Percentiles rank a stretch among this genome's conserved stretches.
Conservation (phyloP, 2,329 filamentous ascomycete genomes). For the Lojkania enalia region DNA sequence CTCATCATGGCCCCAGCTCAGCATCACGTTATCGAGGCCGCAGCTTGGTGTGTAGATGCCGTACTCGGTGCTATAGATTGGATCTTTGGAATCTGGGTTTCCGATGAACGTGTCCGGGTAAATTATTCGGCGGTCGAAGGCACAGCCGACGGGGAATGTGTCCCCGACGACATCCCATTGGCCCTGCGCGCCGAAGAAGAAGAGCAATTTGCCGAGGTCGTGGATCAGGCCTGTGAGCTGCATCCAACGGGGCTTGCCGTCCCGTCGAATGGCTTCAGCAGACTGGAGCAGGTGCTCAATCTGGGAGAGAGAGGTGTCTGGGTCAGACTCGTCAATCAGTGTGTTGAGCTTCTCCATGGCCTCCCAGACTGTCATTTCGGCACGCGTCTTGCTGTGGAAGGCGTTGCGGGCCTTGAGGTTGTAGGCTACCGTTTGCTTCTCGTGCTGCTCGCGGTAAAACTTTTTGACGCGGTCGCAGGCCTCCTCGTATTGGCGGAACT, state of each 20-base stretch:
- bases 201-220: constrained; percentile 78
- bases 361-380: constrained; percentile 84
- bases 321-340: constrained; percentile 87
- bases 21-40: constrained; percentile 84
- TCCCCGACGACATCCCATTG: constrained; percentile 95
- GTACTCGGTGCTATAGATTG: constrained; percentile 72
- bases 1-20: constrained; percentile 89
- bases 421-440: constrained; percentile 78
- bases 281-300: constrained; percentile 89
- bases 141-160: constrained; percentile 78
- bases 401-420: constrained; percentile 78
- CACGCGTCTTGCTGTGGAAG: constrained; percentile 68
- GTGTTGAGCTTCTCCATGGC: constrained; percentile 93
- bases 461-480: constrained; percentile 82
- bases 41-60: constrained; percentile 82
- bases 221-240: constrained; percentile 77
- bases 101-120: constrained; percentile 75
- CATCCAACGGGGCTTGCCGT: constrained; percentile 83
- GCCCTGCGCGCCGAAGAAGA: constrained; percentile 79
- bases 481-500: constrained; percentile 81
- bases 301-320: constrained; percentile 83
- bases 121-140: constrained; percentile 76
- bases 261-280: constrained; percentile 84
- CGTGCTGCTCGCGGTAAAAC: constrained; percentile 77
- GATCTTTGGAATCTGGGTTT: constrained; percentile 74